A percentile compares a stretch with the other conserved stretches of the same genome.
Conservation (phyloP, 2,329 filamentous ascomycete species). For the Teratosphaeria gauchensis region DNA sequence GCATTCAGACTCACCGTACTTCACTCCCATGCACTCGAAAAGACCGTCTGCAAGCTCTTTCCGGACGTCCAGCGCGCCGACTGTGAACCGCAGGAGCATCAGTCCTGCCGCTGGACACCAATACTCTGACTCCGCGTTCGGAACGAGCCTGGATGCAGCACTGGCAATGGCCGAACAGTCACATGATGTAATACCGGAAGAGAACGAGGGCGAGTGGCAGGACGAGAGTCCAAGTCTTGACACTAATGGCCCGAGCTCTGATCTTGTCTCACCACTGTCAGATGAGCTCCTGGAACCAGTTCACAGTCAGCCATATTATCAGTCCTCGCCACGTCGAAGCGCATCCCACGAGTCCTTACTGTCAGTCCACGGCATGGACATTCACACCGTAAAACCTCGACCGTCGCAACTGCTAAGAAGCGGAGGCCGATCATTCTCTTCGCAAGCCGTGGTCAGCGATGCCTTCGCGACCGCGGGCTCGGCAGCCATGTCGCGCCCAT, state of each 20-base stretch:
- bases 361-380: slow-evolving; percentile 79
- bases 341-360: slow-evolving; percentile 82
- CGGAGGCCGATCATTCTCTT: slow-evolving; percentile 38
- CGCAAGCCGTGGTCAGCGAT: slow-evolving; percentile 35
- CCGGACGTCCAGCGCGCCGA: slow-evolving; percentile 15
- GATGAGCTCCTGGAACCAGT: slow-evolving; percentile 17
- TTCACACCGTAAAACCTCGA: slow-evolving; percentile 61
- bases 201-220: slow-evolving; percentile 21
- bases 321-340: slow-evolving; percentile 48
- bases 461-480: slow-evolving; percentile 25
- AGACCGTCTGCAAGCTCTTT: slow-evolving; percentile 40
- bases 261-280: slow-evolving; percentile 12
- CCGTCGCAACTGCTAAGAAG: slow-evolving; percentile 63
- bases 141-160: slow-evolving; percentile 20
- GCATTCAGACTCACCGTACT: slow-evolving; percentile 47
- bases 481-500: slow-evolving; percentile 27
- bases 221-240: slow-evolving; percentile 9
- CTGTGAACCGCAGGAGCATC: slow-evolving; percentile 8
- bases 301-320: slow-evolving; percentile 29
- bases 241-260: slow-evolving; percentile 1
- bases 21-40: slow-evolving; percentile 51
- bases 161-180: slow-evolving; percentile 11
- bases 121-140: slow-evolving; percentile 22
- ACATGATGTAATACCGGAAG: slow-evolving; percentile 21
- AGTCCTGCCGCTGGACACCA: slow-evolving; percentile 9